These are phyloP conservation scores for Paraurostyla sp. DNA, from an alignment of 73 alveolate genomes.

Conservation along the genomic window DNA sequence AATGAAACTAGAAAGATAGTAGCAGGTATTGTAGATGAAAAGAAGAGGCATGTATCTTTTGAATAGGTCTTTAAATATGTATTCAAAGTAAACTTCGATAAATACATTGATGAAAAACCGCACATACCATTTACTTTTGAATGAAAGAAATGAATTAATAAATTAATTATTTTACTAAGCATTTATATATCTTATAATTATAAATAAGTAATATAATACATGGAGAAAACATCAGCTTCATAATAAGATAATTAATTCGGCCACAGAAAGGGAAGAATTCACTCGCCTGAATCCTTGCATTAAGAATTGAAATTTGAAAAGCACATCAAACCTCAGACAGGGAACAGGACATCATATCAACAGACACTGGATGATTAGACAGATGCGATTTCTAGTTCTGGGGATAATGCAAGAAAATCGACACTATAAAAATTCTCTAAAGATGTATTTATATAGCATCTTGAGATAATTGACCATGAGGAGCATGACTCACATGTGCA, in stretches of 20 bases:
- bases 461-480: slow-evolving; percentile 29
- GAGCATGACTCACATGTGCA: slow-evolving; percentile 26
- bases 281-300: too few relatives aligned
- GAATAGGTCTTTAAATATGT: slow-evolving; percentile 39
- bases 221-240: too few relatives aligned
- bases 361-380: background rate
- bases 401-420: background rate
- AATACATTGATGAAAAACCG: slow-evolving; percentile 1
- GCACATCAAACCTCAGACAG: too few relatives aligned
- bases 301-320: too few relatives aligned
- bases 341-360: too few relatives aligned
- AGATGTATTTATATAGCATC: slow-evolving; percentile 10
- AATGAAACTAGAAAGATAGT: slow-evolving; percentile 11
- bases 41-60: slow-evolving; percentile 31
- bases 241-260: too few relatives aligned
- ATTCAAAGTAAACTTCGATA: slow-evolving; percentile 49
- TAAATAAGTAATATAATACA: too few relatives aligned
- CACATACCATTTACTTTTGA: background rate
- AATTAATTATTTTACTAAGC: background rate
- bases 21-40: slow-evolving; percentile 16
- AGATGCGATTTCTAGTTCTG: too few relatives aligned
- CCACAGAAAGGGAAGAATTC: too few relatives aligned
- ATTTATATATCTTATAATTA: too few relatives aligned
- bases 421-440: slow-evolving; percentile 22
- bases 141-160: background rate